A percentile compares a stretch with the other conserved stretches of the same genome.
Conservation (phyloP, 768 basidiomycete genomes). For the Dictyophora rubrovolvata region DNA sequence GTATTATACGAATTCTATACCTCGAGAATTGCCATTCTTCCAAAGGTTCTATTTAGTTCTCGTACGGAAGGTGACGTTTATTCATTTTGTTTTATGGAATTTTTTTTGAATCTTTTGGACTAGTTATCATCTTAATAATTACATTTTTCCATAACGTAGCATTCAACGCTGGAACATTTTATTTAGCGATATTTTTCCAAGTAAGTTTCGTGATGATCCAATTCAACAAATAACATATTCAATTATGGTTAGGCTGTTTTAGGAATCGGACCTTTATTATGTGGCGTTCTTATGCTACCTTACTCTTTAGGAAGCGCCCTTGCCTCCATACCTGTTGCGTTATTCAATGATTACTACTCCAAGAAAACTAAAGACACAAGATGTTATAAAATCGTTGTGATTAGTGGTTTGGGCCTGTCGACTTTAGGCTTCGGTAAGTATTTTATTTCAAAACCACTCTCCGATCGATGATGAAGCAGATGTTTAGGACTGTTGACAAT, state of each 20-base stretch:
- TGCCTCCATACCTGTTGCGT: slow-evolving; percentile 79
- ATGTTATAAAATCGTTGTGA: slow-evolving; percentile 58
- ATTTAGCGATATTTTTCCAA: slow-evolving; percentile 76
- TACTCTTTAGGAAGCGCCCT: slow-evolving; percentile 80
- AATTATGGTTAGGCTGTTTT: slow-evolving; percentile 46
- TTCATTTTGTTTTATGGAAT: slow-evolving; percentile 7
- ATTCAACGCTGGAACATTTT: slow-evolving; percentile 80
- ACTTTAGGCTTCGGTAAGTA: slow-evolving; percentile 63
- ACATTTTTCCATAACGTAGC: slow-evolving; percentile 76
- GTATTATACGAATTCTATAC: slow-evolving; percentile 62
- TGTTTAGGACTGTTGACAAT: slow-evolving; percentile 54
- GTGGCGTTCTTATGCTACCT: slow-evolving; percentile 67
- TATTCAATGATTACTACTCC: slow-evolving; percentile 67
- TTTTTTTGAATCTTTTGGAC: slow-evolving; percentile 5
- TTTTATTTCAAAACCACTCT: slow-evolving; percentile 1
- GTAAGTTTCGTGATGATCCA: slow-evolving; percentile 23
- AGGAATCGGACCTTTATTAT: slow-evolving; percentile 57
- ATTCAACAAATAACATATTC: slow-evolving; percentile 1
- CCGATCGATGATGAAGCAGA: slow-evolving; percentile 13
- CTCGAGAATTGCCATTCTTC: slow-evolving; percentile 62
- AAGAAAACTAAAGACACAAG: slow-evolving; percentile 42
- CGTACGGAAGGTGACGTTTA: slow-evolving; percentile 42
- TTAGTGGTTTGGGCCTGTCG: slow-evolving; percentile 51
- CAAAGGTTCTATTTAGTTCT: slow-evolving; percentile 50
- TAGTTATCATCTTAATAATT: slow-evolving; percentile 57